phyloP scores from a whole-genome alignment of 805 yeast species.

The Cyberlindnera samutprakarnensis region DNA sequence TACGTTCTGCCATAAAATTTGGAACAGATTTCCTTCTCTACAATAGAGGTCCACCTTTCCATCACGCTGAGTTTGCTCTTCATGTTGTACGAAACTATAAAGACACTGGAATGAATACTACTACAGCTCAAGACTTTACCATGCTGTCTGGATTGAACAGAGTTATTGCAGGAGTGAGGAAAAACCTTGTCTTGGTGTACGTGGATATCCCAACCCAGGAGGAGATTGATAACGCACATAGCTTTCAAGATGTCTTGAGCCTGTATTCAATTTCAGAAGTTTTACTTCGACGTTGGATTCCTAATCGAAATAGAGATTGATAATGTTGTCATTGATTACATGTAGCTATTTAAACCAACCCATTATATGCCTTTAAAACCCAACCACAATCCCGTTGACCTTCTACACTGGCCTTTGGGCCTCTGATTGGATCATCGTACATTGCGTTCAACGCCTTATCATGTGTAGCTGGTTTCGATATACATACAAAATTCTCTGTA shows the following conservation, averaged over 20 bases:
- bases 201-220: constrained; percentile 47
- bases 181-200: constrained; percentile 62
- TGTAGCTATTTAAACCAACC: constrained; percentile 28
- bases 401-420: constrained; percentile 36
- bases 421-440: constrained; percentile 37
- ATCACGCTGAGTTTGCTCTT: constrained; percentile 85
- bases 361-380: constrained; percentile 68
- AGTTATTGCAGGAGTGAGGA: constrained; percentile 82
- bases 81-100: constrained; percentile 36
- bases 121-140: constrained; percentile 34
- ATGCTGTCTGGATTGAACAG: constrained; percentile 68
- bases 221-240: constrained; percentile 20
- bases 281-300: constrained; percentile 75
- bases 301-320: constrained; percentile 74
- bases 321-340: background rate
- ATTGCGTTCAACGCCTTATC: constrained; percentile 28
- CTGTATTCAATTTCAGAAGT: constrained; percentile 55
- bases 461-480: constrained; percentile 65
- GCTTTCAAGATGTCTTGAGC: constrained; percentile 30
- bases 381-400: constrained; percentile 79
- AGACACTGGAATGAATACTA: constrained; percentile 23
- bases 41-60: constrained; percentile 89
- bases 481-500: constrained; percentile 60
- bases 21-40: constrained; percentile 83
- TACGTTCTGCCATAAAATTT: constrained; percentile 83